These are phyloP conservation scores for Trametes villosa DNA, from an alignment of 768 basidiomycete species.

Conservation along the genomic window DNA sequence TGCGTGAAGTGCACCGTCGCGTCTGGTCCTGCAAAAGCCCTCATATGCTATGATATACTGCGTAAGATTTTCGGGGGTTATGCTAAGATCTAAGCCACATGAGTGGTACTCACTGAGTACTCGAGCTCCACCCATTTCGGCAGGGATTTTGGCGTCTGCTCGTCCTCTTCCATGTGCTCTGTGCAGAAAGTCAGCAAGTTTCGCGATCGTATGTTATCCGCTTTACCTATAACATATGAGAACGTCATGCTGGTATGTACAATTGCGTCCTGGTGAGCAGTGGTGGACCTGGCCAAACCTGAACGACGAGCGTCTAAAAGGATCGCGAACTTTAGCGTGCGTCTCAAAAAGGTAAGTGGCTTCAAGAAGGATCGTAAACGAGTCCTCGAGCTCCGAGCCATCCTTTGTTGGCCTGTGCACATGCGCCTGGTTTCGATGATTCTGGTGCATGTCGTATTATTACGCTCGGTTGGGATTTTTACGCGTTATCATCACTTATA, in stretches of 20 bases:
- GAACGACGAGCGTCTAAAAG: background rate
- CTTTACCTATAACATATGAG: conserved; percentile 36
- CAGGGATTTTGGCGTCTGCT: conserved; percentile 66
- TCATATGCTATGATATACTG: conserved; percentile 69
- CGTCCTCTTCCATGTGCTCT: conserved; percentile 98
- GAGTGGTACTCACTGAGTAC: conserved; percentile 58
- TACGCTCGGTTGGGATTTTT: no score
- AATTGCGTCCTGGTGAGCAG: background rate
- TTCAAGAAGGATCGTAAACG: background rate
- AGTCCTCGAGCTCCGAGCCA: no score
- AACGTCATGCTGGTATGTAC: conserved; percentile 30
- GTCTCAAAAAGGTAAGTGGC: background rate
- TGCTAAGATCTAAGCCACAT: background rate
- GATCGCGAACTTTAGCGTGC: background rate
- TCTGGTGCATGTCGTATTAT: no score
- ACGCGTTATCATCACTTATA: no score
- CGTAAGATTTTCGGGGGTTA: conserved; percentile 24
- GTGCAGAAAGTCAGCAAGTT: background rate
- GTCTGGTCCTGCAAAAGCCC: conserved; percentile 65
- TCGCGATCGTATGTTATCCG: background rate
- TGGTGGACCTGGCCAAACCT: background rate
- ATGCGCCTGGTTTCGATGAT: no score
- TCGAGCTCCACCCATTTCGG: conserved; percentile 94
- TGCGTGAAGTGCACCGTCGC: conserved; percentile 83
- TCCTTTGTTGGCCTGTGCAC: no score